Evolutionary conservation across 2,329 filamentous ascomycete genomes (phyloP), one percentile per base, ranked within the genome.

Genomic region (Aspergillus sp.): DNA sequence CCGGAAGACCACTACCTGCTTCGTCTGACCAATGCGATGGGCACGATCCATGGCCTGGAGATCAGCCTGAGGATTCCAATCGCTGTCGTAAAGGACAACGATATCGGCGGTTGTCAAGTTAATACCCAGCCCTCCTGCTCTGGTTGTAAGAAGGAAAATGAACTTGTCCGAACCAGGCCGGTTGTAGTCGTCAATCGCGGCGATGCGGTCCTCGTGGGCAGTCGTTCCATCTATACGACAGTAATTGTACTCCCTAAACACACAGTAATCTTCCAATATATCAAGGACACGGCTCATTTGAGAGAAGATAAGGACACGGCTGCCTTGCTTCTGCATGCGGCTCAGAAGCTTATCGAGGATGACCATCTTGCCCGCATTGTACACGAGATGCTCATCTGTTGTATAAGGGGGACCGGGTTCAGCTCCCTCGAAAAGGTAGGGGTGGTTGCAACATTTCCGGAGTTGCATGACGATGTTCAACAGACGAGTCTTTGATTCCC

Each of bases 381-480:
- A 88, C 40, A 99, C 79, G 48, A 99, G 79, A 74, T 99, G 95
- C 73, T 97, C 93, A 65, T 99, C 94, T 0, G 93, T 99, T 1
- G 95, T 99, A 70, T 97, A 99, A 1, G 95, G 94, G 11, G 94
- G 95, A 24, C 94, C 94, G 40, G 94, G 94, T 69, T 99, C 94
- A 9, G 94, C 94, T 50, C 94, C 94, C 69, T 99, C 94, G 61
- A 99, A 99, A 1, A 99, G 83, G 64, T 99, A 99, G 0, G 94
- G 94, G 67, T 99, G 94, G 64, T 99, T 99, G 72, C 94, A 99
- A 75, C 94, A 99, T 74, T 99, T 99, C 64, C 94, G 88, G 59
- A 99, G 82, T 73, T 99, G 94, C 94, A 99, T 99, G 63, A 99
- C 94, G 67, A 99, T 99, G 74, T 99, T 99, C 59, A 99, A 81